Conservation (phyloP, 768 basidiomycete species). For the Boletales sp. region DNA sequence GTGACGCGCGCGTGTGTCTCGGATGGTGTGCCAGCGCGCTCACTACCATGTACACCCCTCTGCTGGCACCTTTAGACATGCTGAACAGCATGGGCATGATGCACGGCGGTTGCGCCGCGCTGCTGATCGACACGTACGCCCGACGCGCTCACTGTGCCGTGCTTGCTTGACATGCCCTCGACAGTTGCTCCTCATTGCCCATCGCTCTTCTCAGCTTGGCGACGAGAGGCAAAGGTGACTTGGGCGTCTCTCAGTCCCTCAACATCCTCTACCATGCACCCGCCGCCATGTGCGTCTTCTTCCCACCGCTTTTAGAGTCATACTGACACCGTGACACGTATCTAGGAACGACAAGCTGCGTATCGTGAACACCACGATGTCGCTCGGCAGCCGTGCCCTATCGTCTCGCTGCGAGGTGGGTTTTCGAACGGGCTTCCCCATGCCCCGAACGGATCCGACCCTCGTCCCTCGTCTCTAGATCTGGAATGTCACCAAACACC, state of each 20-base stretch:
- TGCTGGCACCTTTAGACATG: conserved; percentile 44
- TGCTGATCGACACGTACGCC: conserved; percentile 50
- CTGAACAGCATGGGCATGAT: conserved; percentile 44
- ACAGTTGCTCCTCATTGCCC: conserved; percentile 50
- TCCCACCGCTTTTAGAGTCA: no score
- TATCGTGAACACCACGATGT: conserved; percentile 50
- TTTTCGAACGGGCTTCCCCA: background rate
- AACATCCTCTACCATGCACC: conserved; percentile 56
- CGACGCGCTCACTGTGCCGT: background rate
- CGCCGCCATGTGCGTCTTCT: conserved; percentile 37
- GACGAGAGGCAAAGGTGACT: conserved; percentile 23
- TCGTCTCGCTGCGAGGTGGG: conserved; percentile 48
- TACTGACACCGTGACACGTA: no score
- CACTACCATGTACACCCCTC: no score
- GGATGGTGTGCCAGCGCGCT: no score
- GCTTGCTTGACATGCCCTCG: background rate
- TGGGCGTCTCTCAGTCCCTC: conserved; percentile 48
- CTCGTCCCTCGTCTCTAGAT: conserved; percentile 34
- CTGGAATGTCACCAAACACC: conserved; percentile 51
- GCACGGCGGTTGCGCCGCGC: conserved; percentile 55
- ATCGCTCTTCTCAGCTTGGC: conserved; percentile 34
- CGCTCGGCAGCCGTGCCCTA: conserved; percentile 43
- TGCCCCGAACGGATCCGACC: no score
- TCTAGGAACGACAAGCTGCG: conserved; percentile 47
- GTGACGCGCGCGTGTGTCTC: no score